phyloP scores from a whole-genome alignment of 1,284 basidiomycete species.

The Trametes versicolor region DNA sequence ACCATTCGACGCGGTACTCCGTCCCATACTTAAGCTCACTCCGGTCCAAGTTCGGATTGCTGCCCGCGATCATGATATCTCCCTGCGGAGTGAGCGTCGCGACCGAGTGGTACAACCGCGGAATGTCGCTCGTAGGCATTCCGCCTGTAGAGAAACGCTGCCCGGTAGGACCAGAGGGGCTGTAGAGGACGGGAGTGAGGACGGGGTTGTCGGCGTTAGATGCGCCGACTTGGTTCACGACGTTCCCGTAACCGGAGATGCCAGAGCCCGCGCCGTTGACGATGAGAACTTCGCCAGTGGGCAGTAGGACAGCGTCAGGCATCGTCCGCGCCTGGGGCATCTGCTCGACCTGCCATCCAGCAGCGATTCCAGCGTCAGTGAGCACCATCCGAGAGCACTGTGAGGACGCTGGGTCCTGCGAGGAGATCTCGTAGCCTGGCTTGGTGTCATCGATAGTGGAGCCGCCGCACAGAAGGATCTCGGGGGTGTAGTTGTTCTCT shows the following conservation, averaged over 20 bases:
- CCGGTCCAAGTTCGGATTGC: conserved; percentile 85
- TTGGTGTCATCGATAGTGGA: conserved; percentile 72
- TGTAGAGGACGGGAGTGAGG: conserved; percentile 79
- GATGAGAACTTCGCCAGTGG: conserved; percentile 80
- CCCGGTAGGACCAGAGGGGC: conserved; percentile 67
- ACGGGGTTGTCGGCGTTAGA: conserved; percentile 87
- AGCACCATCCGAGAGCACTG: conserved; percentile 80
- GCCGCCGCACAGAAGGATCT: conserved; percentile 83
- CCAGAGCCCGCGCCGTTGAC: conserved; percentile 82
- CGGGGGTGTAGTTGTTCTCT: conserved; percentile 70
- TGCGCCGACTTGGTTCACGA: conserved; percentile 69
- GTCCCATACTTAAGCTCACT: conserved; percentile 76
- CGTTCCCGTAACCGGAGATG: conserved; percentile 88
- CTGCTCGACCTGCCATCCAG: conserved; percentile 78
- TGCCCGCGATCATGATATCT: conserved; percentile 81
- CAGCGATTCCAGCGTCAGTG: conserved; percentile 68
- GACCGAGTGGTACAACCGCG: conserved; percentile 86
- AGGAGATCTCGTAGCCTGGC: conserved; percentile 69
- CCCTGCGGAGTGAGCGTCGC: conserved; percentile 78
- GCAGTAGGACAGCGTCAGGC: conserved; percentile 85
- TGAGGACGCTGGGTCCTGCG: conserved; percentile 73
- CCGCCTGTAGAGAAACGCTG: conserved; percentile 69
- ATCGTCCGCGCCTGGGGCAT: conserved; percentile 82
- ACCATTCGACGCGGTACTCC: conserved; percentile 84
- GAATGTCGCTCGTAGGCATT: conserved; percentile 75